Evolutionary conservation across 768 basidiomycete species (phyloP), one percentile per base, ranked within the genome.

Genomic region (Chalciporus pseudorubinellus): DNA sequence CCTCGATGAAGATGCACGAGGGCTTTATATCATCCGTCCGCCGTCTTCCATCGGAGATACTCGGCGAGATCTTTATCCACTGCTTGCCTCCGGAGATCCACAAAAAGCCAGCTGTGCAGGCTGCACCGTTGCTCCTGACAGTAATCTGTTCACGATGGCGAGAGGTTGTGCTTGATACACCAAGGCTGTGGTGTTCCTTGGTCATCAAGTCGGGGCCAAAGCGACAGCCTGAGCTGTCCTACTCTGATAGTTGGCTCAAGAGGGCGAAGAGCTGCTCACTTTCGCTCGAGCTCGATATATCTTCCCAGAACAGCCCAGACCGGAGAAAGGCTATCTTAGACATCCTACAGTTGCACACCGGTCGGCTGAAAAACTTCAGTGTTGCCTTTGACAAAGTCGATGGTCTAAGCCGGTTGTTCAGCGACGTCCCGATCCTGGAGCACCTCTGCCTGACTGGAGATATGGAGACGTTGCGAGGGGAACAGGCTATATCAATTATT

Each of bases 111-210:
- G 50, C 58, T 14, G 41, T 48, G 6, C 22, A 19, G 1, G 44
- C 58, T 4, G 71, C 70, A 0, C 77, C 78, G n/a, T 51, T 75
- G 29, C 40, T 74, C 5, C 55, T 80, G n/a, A 64, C 72, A 19
- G 60, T 62, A 33, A 72, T 81, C 16, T 77, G 75, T 54, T 61
- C 61, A 2, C 50, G 65, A 1, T 81, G 80, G 80, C 71, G 71
- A 53, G 47, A 61, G 4, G 48, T 79, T 14, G 72, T 64, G 20
- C 42, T 67, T 9, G 59, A 62, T 5, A 74, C 73, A 1, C 76
- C 80, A 7, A 69, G 66, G 43, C 61, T 82, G 21, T 82, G 80
- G 80, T 71, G 74, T 12, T 70, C 74, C 1, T 74, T 81, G 6
- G 44, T 3, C 41, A 40, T 16, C 29, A 19, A 36, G 45, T n/a